Base-by-base conservation (phyloP, 1,139 yeast species). In the Scheffersomyces insectosa region DNA sequence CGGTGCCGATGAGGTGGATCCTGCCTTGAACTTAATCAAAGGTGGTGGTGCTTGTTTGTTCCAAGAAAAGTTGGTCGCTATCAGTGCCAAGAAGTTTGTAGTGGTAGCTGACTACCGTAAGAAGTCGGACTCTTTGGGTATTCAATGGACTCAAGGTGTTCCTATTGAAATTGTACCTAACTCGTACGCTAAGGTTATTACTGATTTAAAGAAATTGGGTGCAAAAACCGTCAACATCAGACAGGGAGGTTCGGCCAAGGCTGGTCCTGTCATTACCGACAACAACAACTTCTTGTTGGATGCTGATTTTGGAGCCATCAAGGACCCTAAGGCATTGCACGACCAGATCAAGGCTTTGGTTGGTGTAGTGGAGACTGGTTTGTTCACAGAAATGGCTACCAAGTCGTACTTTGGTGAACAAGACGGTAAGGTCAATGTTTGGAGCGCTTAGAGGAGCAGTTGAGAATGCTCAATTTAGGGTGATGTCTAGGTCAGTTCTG, bases 31-130 rank as follows among this genome's bases (percentile, higher is more conserved):
- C 60, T 82, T 93, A 57, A 95, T 95, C 65, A 95, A 95, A 68
- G 99, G 99, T 50, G 99, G 99, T 39, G 99, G 99, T 33, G 99
- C 97, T 2, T 95, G 99, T 66, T 75, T 90, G 51, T 86, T 95
- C 72, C 99, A 93, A 69, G 99, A 95, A 65, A 95, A 95, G 68
- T 76, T 95, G 44, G 97, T 95, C 12, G 97, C 97, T 9, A 76
- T 82, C 40, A 82, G 91, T 48, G 84, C 97, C 3, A 70, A 78
- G 45, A 79, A 79, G 57, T 90, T 91, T 60, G 75, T 95, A 28
- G 79, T 93, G 30, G 97, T 95, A 41, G 99, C 99, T 1, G 99
- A 95, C 68, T 86, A 82, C 63, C 76, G 97, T 57, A 95, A 95
- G 67, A 80, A 76, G 66, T 83, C 85, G 36, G 85, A 77, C 29